Base-by-base conservation (phyloP, 2,329 filamentous ascomycete species). In the Ophiostoma perfectum region DNA sequence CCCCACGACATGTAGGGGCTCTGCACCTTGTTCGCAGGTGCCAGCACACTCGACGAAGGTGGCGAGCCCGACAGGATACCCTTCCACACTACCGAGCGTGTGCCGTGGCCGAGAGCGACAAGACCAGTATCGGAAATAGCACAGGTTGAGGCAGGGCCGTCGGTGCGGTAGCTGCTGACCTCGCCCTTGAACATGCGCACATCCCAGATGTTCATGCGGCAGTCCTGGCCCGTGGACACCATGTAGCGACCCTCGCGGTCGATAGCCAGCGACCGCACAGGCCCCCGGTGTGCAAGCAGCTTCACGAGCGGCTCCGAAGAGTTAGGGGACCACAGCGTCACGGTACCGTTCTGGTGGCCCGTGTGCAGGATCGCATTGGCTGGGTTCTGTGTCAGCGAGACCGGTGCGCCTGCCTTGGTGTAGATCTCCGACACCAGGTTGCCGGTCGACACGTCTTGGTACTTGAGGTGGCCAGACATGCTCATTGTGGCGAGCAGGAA, bases 301-400 rank as follows among this genome's bases (percentile, higher is more conserved):
- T 97, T 98, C 65, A 97, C 94, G 7, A 97, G 84, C 0, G 95
- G 90, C 0, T 92, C 90, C 68, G 88, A 86, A 39, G 88, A 90
- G 78, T 97, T 99, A 2, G 95, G 95, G 2, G 94, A 97, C 95
- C 95, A 99, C 62, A 99, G 81, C 2, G 92, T 95, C 47, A 99
- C 93, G 2, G 92, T 91, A 69, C 95, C 95, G 75, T 98, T 98
- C 76, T 97, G 93, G 76, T 98, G 94, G 9, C 95, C 95, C 71
- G 93, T 87, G 74, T 98, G 93, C 65, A 97, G 82, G 69, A 99
- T 89, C 16, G 92, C 95, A 77, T 99, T 99, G 78, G 90, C 90
- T 0, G 91, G 90, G 76, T 99, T 99, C 75, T 97, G 93, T 4
- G 88, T 84, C 72, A 99, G 84, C 3, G 94, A 87, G 3, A 91